Conservation (phyloP, 257 asterid genomes). For the Ilex aquifolium region DNA sequence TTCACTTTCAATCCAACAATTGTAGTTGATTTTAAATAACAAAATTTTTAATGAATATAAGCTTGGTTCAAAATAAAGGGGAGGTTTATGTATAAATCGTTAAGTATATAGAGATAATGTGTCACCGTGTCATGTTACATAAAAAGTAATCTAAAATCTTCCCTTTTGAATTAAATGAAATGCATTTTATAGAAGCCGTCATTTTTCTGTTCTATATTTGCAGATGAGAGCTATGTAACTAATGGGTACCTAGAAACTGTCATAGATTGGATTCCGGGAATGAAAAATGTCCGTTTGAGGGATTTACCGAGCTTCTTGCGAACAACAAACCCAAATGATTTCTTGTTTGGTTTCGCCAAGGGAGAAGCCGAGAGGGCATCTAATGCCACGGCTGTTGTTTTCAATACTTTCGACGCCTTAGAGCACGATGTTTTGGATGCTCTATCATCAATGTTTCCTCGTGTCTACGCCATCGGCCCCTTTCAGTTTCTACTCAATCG, state of each 20-base stretch:
- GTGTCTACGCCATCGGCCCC: slow-evolving; percentile 24
- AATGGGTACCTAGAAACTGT: slow-evolving; percentile 21
- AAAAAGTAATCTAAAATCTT: no score
- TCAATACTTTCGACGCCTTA: slow-evolving; percentile 21
- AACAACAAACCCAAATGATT: slow-evolving; percentile 20
- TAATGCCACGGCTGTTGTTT: slow-evolving; percentile 15
- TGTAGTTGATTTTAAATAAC: no score
- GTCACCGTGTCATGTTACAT: no score
- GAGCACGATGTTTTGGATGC: slow-evolving; percentile 18
- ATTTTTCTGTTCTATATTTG: neutral
- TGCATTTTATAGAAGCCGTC: no score
- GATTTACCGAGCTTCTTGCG: slow-evolving; percentile 25
- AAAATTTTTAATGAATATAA: no score
- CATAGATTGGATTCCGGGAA: slow-evolving; percentile 28
- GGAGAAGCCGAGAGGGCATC: slow-evolving; percentile 18
- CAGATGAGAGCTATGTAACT: slow-evolving; percentile 20
- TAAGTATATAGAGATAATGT: neutral
- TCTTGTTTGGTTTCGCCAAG: slow-evolving; percentile 3
- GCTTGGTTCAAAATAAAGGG: no score
- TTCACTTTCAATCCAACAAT: no score
- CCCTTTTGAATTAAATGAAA: no score
- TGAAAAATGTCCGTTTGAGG: slow-evolving; percentile 21
- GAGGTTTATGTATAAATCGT: no score
- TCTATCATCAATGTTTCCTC: slow-evolving; percentile 12
- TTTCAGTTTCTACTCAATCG: slow-evolving; percentile 18